Conservation (phyloP, 1,139 yeast species). For the Taphrina pruni region DNA sequence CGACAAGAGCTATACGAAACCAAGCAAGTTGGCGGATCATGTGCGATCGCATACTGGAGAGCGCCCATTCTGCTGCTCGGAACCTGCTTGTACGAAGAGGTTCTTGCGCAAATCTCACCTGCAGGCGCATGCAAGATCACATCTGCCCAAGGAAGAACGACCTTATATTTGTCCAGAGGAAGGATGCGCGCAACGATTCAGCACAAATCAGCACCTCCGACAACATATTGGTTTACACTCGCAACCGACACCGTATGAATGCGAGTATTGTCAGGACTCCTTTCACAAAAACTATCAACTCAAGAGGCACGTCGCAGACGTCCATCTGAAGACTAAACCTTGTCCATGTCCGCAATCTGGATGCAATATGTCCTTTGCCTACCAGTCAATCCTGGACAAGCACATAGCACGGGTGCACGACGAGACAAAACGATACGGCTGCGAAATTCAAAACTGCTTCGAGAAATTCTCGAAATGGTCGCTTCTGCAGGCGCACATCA, state of each 20-base stretch:
- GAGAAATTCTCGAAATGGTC: conserved; percentile 78
- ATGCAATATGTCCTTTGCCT: conserved; percentile 51
- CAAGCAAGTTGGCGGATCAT: conserved; percentile 84
- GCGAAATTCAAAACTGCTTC: conserved; percentile 56
- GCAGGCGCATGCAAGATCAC: conserved; percentile 66
- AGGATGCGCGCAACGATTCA: conserved; percentile 81
- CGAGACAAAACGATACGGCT: conserved; percentile 46
- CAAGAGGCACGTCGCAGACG: conserved; percentile 69
- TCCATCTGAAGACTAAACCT: conserved; percentile 56
- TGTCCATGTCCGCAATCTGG: conserved; percentile 51
- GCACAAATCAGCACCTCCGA: conserved; percentile 77
- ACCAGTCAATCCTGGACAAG: conserved; percentile 50
- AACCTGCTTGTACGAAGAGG: conserved; percentile 63
- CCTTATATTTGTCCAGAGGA: conserved; percentile 69
- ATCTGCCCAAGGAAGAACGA: conserved; percentile 57
- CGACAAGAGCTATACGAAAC: conserved; percentile 75
- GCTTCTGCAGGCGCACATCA: conserved; percentile 72
- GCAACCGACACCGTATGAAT: conserved; percentile 50
- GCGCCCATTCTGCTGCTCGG: conserved; percentile 72
- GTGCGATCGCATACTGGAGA: conserved; percentile 76
- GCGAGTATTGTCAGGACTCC: conserved; percentile 63
- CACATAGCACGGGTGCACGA: conserved; percentile 52
- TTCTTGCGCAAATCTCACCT: conserved; percentile 81
- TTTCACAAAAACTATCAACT: conserved; percentile 82
- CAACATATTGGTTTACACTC: conserved; percentile 62